Percentiles rank a stretch among this genome's conserved stretches.
These are phyloP conservation scores for Leccinum proximum DNA, from an alignment of 1,284 basidiomycete genomes.

Conservation along the genomic window DNA sequence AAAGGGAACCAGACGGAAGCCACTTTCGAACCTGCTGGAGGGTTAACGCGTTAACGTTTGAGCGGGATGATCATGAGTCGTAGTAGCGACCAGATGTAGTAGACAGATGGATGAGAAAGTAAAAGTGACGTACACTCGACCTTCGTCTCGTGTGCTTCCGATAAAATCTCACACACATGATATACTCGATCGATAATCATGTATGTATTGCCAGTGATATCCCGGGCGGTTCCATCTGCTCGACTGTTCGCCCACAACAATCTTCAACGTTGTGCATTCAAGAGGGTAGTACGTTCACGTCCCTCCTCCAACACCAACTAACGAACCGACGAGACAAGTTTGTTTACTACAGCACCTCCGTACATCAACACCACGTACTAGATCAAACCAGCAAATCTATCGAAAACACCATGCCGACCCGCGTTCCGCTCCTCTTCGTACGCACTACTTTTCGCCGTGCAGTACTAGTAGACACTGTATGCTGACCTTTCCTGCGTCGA, in stretches of 20 bases:
- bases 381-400: too few relatives aligned
- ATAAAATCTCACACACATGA: neutral
- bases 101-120: neutral
- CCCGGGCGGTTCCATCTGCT: neutral
- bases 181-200: neutral
- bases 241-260: neutral
- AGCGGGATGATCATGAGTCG: too few relatives aligned
- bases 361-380: neutral
- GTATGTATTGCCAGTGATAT: neutral
- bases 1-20: too few relatives aligned
- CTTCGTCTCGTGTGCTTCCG: neutral
- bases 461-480: neutral
- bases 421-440: constrained; percentile 40
- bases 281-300: neutral
- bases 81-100: too few relatives aligned
- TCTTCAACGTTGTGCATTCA: neutral
- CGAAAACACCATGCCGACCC: constrained; percentile 23
- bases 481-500: constrained; percentile 2
- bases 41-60: too few relatives aligned
- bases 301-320: neutral
- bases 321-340: neutral
- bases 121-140: neutral
- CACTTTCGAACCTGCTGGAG: too few relatives aligned
- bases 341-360: neutral
- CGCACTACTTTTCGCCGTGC: constrained; percentile 1